Conservation (phyloP, 73 alveolate species). For the Paramecium caudatum region DNA sequence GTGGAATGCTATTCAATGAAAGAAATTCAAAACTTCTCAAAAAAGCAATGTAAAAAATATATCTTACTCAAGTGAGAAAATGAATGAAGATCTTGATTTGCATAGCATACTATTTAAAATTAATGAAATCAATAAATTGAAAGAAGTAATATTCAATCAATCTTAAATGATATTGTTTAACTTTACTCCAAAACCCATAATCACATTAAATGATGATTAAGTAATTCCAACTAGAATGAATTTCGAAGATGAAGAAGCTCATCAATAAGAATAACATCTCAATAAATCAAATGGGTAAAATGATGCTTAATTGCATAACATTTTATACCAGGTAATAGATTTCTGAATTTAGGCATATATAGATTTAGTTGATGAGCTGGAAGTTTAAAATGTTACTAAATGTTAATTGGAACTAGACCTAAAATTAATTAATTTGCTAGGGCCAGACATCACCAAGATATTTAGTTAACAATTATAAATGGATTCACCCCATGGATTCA, state of each 20-base stretch:
- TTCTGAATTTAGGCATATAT: neutral
- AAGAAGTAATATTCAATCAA: constrained; percentile 10
- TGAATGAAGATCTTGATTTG: constrained; percentile 52
- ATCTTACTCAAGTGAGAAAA: neutral
- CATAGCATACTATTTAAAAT: neutral
- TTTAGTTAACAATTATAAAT: constrained; percentile 3
- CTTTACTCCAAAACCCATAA: constrained; percentile 51
- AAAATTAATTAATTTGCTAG: neutral
- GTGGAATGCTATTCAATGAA: constrained; percentile 34
- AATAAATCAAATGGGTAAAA: too few relatives aligned
- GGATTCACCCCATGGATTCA: neutral
- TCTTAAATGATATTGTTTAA: constrained; percentile 43
- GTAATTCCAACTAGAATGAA: constrained; percentile 56
- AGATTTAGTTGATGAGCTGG: constrained; percentile 3
- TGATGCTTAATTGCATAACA: neutral
- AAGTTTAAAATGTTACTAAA: neutral
- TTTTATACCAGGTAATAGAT: neutral
- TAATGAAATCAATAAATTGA: constrained; percentile 35
- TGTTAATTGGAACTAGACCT: constrained; percentile 34
- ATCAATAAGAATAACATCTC: neutral
- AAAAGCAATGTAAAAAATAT: constrained; percentile 37
- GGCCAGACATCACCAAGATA: neutral
- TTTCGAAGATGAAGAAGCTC: constrained; percentile 26
- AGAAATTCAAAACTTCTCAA: neutral
- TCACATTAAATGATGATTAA: constrained; percentile 34